Base-by-base conservation (phyloP, 805 yeast genomes). In the Wickerhamomyces strasburgensis region DNA sequence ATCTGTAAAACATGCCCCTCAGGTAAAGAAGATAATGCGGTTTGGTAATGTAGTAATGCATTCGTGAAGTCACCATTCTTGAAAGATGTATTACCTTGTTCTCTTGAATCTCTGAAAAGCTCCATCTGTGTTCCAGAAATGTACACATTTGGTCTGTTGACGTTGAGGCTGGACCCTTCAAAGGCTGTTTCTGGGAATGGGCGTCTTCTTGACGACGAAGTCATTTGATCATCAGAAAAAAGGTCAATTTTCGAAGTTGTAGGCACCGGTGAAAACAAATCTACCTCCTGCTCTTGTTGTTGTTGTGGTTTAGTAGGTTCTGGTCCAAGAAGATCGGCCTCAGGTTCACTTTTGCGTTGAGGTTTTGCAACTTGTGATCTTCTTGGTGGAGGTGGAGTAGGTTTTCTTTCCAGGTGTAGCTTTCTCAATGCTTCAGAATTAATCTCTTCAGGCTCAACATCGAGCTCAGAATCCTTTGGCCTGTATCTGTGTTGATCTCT, bases 1-100 rank as follows among this genome's bases (percentile, higher is more conserved):
- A 89, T 71, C 14, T 81, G 68, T 27, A 80, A 66, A 21, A 79
- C 70, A 57, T 90, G 95, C 8, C 64, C 63, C 2, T 53, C 47
- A 0, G 96, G 94, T 3, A 88, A 62, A 3, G 75, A 56, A 19
- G 66, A 61, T n/a, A 76, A 57, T 1, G 82, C 70, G 28, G 71
- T 64, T 23, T 74, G 67, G 54, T 84, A 93, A 37, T 69, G 67
- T 19, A 63, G 70, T 11, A 75, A 64, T 0, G 98, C 89, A 5
- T 64, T 54, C 4, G 77, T 57, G 56, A 82, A 93, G 56, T 93
- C 90, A 14, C 99, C 99, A n/a, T 76, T 71, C 38, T 75, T 74
- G 64, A 79, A 93, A 1, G 78, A 69, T 14, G 68, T 69, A 6
- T 75, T 63, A 5, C 88, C 98, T 18, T 68, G 68, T 6, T 58